Percentiles rank a stretch among this genome's conserved stretches.
phyloP scores from a whole-genome alignment of 2,329 filamentous ascomycete genomes.

The Sporothrix pallida region DNA sequence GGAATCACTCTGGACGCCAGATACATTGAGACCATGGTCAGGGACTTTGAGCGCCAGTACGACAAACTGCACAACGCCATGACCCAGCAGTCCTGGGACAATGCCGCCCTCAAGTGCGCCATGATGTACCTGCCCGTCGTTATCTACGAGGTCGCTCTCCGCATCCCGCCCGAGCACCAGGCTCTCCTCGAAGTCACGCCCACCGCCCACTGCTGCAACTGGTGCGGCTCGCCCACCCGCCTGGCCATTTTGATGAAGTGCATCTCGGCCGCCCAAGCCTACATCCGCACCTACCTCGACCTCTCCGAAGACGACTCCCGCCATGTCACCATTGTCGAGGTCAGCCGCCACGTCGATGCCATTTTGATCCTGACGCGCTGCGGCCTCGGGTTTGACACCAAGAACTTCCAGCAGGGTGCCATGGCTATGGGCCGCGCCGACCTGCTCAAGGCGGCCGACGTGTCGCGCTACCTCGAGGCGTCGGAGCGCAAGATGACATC shows the following conservation, averaged over 20 bases:
- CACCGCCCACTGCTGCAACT: slow-evolving; percentile 36
- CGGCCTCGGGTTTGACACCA: slow-evolving; percentile 33
- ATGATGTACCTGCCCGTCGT: slow-evolving; percentile 37
- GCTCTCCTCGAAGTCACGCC: neutral
- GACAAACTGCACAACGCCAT: slow-evolving; percentile 34
- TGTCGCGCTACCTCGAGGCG: slow-evolving; percentile 32
- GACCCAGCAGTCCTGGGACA: slow-evolving; percentile 36
- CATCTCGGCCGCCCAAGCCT: slow-evolving; percentile 37
- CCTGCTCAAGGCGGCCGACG: slow-evolving; percentile 33
- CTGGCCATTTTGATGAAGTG: slow-evolving; percentile 36
- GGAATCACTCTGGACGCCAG: slow-evolving; percentile 35
- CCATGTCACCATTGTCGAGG: slow-evolving; percentile 35
- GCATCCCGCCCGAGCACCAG: slow-evolving; percentile 33
- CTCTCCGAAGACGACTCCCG: slow-evolving; percentile 32
- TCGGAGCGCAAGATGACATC: slow-evolving; percentile 35
- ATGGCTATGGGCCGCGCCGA: neutral
- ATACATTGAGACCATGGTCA: slow-evolving; percentile 38
- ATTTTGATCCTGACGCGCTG: slow-evolving; percentile 36
- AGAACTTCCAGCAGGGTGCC: slow-evolving; percentile 28
- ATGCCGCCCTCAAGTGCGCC: slow-evolving; percentile 34
- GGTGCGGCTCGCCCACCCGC: slow-evolving; percentile 37
- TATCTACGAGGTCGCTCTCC: slow-evolving; percentile 38
- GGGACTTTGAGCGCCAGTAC: slow-evolving; percentile 37
- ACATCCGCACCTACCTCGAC: slow-evolving; percentile 35
- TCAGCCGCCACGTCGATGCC: slow-evolving; percentile 37